A percentile compares a stretch with the other conserved stretches of the same genome.
phyloP scores from a whole-genome alignment of 306 rosid genomes.

The Ochetophila trinervis region DNA sequence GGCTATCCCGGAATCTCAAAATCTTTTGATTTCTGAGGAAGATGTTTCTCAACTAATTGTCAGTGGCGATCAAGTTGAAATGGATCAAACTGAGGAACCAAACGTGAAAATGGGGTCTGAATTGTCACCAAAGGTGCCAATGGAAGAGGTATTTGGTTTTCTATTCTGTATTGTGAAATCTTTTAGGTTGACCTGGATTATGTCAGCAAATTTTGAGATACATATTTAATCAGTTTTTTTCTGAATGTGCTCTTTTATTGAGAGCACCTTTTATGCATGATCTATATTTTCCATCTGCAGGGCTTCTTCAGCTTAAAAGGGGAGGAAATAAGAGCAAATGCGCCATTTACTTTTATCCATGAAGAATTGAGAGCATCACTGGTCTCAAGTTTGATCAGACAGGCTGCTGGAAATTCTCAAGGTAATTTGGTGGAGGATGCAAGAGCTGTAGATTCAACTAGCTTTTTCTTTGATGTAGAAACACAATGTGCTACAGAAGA shows the following conservation, averaged over 20 bases:
- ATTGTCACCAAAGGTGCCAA: constrained; percentile 33
- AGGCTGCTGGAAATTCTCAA: constrained; percentile 19
- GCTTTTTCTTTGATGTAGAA: constrained; percentile 23
- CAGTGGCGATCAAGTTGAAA: constrained; percentile 26
- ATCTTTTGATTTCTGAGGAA: constrained; percentile 32
- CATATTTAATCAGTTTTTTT: neutral
- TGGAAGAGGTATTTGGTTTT: constrained; percentile 53
- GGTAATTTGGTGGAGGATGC: constrained; percentile 24
- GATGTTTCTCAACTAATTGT: constrained; percentile 16
- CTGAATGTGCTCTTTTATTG: constrained; percentile 8
- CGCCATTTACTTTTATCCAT: constrained; percentile 22
- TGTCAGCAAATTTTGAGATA: constrained; percentile 3
- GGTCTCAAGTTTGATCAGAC: constrained; percentile 27
- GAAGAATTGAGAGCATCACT: constrained; percentile 25
- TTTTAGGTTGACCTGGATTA: constrained; percentile 4
- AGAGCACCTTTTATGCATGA: constrained; percentile 22
- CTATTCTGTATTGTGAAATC: constrained; percentile 14
- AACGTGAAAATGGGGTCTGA: constrained; percentile 29
- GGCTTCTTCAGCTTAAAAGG: constrained; percentile 38
- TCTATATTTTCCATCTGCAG: constrained; percentile 27
- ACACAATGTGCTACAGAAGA: constrained; percentile 29
- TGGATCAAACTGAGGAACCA: constrained; percentile 31
- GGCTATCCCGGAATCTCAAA: constrained; percentile 32
- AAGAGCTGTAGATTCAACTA: constrained; percentile 23
- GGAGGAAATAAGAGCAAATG: constrained; percentile 21